Base-by-base conservation (phyloP, 352 stramenopile species). In the Globisporangium acanthophoron region DNA sequence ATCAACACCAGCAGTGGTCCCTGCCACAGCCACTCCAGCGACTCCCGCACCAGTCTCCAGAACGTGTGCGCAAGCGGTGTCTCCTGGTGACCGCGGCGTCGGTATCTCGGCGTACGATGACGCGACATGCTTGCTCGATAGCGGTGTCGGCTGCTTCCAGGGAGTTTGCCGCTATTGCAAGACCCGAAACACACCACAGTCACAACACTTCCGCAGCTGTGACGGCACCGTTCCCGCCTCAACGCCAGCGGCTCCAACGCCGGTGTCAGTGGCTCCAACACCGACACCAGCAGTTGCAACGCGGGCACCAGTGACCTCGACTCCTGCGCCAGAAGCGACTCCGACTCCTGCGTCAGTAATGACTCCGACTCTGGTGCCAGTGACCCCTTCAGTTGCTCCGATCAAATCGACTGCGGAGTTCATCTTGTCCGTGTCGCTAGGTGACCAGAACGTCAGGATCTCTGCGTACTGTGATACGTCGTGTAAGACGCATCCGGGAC, bases 151-250 rank as follows among this genome's bases (percentile, higher is more conserved):
- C 6, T 59, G 54, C 3, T 51, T 59, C n/a, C 8, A 37, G 13
- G 43, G 48, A 11, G 37, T 46, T 3, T 60, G 55, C 11, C 55
- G 45, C 13, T 27, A 41, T 1, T 60, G 55, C 33, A 60, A 54
- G 55, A 59, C 24, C 0, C 41, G 31, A 7, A 39, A 20, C 16
- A 59, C 31, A 2, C n/a, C 12, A 3, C 43, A 52, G 27, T 59
- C 54, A 13, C 46, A 53, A 29, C 45, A 59, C 29, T 24, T 59
- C 8, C 9, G 33, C 12, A 39, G 8, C 33, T 39, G 33, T 12
- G 33, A 12, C 5, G 33, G 33, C 33, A 39, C 8, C 8, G 8
- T 9, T 39, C 5, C 33, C 8, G 12, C 33, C 33, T 12, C 8
- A 9, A 12, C 33, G 3, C 33, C 33, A 11, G 33, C 12, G 33